Base-by-base conservation (phyloP, 106 monocot species). In the Amphibolis antarctica region DNA sequence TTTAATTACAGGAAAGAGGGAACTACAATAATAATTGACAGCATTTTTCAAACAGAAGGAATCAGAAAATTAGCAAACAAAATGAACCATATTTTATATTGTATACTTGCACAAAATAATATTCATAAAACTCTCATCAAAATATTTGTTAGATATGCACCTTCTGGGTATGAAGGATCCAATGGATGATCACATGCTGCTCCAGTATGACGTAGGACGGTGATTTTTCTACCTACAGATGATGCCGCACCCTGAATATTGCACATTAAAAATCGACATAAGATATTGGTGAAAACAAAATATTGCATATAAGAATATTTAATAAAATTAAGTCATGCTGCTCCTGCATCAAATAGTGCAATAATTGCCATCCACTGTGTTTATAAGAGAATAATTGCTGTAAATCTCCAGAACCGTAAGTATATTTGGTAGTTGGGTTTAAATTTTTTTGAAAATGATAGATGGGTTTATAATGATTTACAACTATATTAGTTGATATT, bases 141-240 rank as follows among this genome's bases (percentile, higher is more conserved):
- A 46, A 77, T 43, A 64, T 88, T 93, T 46, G 83, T 79, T 42
- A 93, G 88, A 46, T 88, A 88, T 53, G 81, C 75, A 7, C 93
- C 93, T 80, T 94, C 89, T 19, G 79, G 89, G 52, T 94, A 94
- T 20, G 89, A 76, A 0, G 83, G 93, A 54, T 89, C 86, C 5
- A 94, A 74, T 3, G 93, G 86, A 76, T 94, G 89, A 74, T 94
- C 93, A 63, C 81, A 89, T 51, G 77, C 89, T 20, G 89, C 93
- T 62, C 93, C 93, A 14, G 83, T 76, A 64, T 89, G 79, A 44
- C 86, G 83, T 12, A 94, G 70, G 42, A 94, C 79, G 28, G 86
- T 86, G 62, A 94, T 84, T 71, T 72, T 89, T 75, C 86, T 81
- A 17, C 79, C 83, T 18, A 79, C 80, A 73, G 77, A 78, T 28